Conservation (phyloP, 441 rosid genomes). For the Gossypium gossypioides region DNA sequence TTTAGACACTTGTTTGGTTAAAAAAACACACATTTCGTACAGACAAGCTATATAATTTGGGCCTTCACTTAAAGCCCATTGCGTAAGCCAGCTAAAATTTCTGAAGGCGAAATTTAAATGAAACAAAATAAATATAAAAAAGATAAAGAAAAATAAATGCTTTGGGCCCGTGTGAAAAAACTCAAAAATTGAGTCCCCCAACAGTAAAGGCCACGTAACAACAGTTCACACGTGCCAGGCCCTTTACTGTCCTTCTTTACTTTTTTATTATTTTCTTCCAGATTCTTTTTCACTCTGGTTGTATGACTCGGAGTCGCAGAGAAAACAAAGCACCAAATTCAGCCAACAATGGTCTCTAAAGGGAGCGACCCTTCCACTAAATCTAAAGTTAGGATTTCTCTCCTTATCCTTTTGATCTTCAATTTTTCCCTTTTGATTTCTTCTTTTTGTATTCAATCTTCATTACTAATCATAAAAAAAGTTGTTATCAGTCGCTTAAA, state of each 20-base stretch:
- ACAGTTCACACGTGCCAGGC: constrained; percentile 23
- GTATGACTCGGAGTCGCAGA: constrained; percentile 19
- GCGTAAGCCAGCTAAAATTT: neutral
- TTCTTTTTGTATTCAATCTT: neutral
- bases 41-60: neutral
- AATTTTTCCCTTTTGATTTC: neutral
- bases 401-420: neutral
- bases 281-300: neutral
- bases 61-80: neutral
- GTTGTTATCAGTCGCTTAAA: neutral
- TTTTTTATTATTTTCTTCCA: neutral
- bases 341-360: constrained; percentile 41
- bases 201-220: constrained; percentile 21
- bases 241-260: neutral
- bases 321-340: constrained; percentile 3
- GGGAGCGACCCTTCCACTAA: constrained; percentile 39
- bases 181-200: neutral
- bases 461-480: neutral
- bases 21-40: neutral
- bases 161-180: neutral
- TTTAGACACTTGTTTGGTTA: too few species aligned
- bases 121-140: too few species aligned
- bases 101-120: neutral
- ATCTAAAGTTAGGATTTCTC: constrained; percentile 31
- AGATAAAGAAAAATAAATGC: neutral